Base-by-base conservation (phyloP, 2,329 filamentous ascomycete species). In the Trichoderma brevicompactum region DNA sequence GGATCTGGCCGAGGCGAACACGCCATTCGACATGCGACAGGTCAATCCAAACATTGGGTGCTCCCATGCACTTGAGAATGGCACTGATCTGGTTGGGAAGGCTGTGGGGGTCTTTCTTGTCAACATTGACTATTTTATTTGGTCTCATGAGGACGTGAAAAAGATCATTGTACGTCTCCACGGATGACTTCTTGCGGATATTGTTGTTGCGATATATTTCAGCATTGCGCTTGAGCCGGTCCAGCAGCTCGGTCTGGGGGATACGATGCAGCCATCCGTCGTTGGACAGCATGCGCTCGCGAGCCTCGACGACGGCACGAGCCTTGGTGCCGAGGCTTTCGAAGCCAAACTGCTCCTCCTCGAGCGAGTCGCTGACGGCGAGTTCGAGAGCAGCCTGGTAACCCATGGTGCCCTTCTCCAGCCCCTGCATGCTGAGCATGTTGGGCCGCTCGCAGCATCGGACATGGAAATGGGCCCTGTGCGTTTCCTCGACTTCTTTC, bases 1-100 rank as follows among this genome's bases (percentile, higher is more conserved):
- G 76, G 48, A 92, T 82, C 75, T 92, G 89, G 7, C 90, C 90
- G 1, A 92, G 79, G 12, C 89, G 82, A 65, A 92, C 89, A 43
- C 90, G 84, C 89, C 89, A 92, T 73, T 92, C 89, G 7, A 92
- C 87, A 38, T 88, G 82, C 19, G 88, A 89, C 69, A 92, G 90
- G 75, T 92, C 89, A 59, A 90, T 83, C 90, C 90, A 92, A 52
- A 91, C 84, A 64, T 89, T 88, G 62, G 87, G 82, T 7, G 85
- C 79, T 0, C 84, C 85, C 50, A 92, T 81, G 9, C 89, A 84
- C 72, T 87, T 87, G 52, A 92, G 82, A 17, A 92, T 77, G 4
- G 87, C 85, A 69, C 88, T 82, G 64, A 92, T 91, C 72, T 92
- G 90, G 41, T 90, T 87, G 49, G 88, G 83, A 19, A 92, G 78